Conservation (phyloP, 2,329 filamentous ascomycete species). For the Paradendryphiella salina region DNA sequence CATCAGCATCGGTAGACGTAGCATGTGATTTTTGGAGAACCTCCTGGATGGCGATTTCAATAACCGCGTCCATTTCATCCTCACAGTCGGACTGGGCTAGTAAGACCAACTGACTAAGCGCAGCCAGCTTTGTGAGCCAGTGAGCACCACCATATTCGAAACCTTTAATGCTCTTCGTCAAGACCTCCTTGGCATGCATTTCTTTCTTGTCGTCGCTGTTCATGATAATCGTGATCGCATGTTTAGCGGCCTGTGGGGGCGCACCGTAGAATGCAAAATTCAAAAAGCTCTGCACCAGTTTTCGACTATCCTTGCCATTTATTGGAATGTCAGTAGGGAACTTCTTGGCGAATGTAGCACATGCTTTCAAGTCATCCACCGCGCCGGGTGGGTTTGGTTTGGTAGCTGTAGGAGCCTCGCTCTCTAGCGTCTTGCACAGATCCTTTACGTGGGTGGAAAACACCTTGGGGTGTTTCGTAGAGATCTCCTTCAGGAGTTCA, state of each 20-base stretch:
- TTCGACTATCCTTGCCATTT: slow-evolving; percentile 62
- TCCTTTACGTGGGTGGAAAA: slow-evolving; percentile 93
- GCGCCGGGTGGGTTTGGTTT: slow-evolving; percentile 70
- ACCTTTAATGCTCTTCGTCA: slow-evolving; percentile 73
- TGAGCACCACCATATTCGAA: slow-evolving; percentile 73
- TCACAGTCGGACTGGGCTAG: slow-evolving; percentile 74
- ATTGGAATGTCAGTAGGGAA: slow-evolving; percentile 80
- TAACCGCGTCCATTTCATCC: slow-evolving; percentile 70
- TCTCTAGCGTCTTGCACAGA: slow-evolving; percentile 81
- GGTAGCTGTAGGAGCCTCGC: slow-evolving; percentile 72
- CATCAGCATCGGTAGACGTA: slow-evolving; percentile 59
- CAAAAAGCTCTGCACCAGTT: slow-evolving; percentile 78
- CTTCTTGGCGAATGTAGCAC: slow-evolving; percentile 84
- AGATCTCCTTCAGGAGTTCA: slow-evolving; percentile 89
- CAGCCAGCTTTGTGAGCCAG: slow-evolving; percentile 73
- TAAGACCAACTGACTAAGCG: slow-evolving; percentile 74
- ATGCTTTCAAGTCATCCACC: slow-evolving; percentile 92
- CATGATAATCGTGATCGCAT: slow-evolving; percentile 88
- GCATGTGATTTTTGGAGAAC: slow-evolving; percentile 70
- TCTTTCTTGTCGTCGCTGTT: slow-evolving; percentile 76
- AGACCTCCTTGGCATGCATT: slow-evolving; percentile 80
- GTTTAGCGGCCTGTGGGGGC: slow-evolving; percentile 83
- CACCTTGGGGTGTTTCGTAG: slow-evolving; percentile 81
- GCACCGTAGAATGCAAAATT: slow-evolving; percentile 81
- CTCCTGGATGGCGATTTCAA: slow-evolving; percentile 74